A percentile compares a stretch with the other conserved stretches of the same genome.
phyloP scores from a whole-genome alignment of 2,329 filamentous ascomycete species.

The Aspergillus sp. region DNA sequence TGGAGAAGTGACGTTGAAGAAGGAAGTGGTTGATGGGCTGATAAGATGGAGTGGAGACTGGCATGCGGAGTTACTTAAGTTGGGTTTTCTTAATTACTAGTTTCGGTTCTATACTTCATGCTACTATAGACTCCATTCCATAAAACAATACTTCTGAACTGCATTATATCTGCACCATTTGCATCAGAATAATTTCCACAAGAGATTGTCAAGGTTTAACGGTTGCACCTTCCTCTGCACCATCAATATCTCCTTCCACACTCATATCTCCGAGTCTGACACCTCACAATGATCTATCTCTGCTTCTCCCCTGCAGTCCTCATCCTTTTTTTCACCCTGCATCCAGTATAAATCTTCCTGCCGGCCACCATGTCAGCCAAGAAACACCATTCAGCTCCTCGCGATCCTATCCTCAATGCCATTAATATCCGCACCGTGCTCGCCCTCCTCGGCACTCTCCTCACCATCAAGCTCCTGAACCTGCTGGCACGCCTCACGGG shows the following conservation, averaged over 20 bases:
- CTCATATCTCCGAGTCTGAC: background rate
- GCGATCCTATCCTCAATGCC: background rate
- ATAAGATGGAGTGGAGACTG: slow-evolving; percentile 4
- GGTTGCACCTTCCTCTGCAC: slow-evolving; percentile 1
- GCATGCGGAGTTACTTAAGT: background rate
- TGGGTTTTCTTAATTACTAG: background rate
- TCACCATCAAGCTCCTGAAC: slow-evolving; percentile 31
- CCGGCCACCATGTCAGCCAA: slow-evolving; percentile 3
- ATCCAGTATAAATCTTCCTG: background rate
- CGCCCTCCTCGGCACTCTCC: slow-evolving; percentile 7
- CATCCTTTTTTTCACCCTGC: background rate
- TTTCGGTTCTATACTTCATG: too few species aligned
- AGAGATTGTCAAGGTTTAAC: background rate
- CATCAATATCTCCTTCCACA: background rate
- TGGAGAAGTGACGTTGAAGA: background rate
- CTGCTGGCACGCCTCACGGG: slow-evolving; percentile 19
- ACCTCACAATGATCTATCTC: background rate
- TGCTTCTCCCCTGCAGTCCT: background rate
- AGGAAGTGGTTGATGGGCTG: background rate
- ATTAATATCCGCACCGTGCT: background rate
- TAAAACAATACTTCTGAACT: too few species aligned
- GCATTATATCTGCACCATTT: too few species aligned
- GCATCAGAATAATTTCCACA: too few species aligned
- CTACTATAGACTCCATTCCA: too few species aligned
- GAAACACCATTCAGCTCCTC: background rate